phyloP scores from a whole-genome alignment of 1,284 basidiomycete genomes.

The Ustilago esculenta region DNA sequence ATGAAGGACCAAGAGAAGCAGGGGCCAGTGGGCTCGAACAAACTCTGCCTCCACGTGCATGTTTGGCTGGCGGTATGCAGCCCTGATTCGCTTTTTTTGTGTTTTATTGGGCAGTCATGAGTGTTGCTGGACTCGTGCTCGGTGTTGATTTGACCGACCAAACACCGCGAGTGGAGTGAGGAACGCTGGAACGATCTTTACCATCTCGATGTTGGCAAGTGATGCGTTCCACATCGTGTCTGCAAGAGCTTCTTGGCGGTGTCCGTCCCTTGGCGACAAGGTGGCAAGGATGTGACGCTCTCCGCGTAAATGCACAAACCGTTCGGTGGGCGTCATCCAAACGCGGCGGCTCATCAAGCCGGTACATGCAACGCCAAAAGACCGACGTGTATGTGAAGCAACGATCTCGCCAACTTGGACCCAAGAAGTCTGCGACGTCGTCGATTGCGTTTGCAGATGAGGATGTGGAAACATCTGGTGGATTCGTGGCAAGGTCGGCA shows the following conservation, averaged over 20 bases:
- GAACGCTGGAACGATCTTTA: no score
- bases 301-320: not conserved
- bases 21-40: no score
- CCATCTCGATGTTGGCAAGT: no score
- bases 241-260: no score
- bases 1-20: no score
- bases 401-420: not conserved
- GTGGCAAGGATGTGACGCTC: not conserved
- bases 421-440: not conserved
- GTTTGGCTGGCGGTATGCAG: constrained; percentile 5
- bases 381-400: constrained; percentile 42
- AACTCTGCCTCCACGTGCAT: constrained; percentile 1
- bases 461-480: not conserved
- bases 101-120: not conserved
- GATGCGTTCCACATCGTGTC: no score
- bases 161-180: not conserved
- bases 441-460: constrained; percentile 10
- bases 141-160: constrained; percentile 5
- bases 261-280: not conserved
- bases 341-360: constrained; percentile 34
- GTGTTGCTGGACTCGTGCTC: not conserved
- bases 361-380: constrained; percentile 45
- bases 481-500: constrained; percentile 55
- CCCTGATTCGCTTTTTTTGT: not conserved
- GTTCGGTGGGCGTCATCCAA: constrained; percentile 29